Evolutionary conservation across 2,329 filamentous ascomycete genomes (phyloP).

Genomic region (Fusarium cyanostomum): DNA sequence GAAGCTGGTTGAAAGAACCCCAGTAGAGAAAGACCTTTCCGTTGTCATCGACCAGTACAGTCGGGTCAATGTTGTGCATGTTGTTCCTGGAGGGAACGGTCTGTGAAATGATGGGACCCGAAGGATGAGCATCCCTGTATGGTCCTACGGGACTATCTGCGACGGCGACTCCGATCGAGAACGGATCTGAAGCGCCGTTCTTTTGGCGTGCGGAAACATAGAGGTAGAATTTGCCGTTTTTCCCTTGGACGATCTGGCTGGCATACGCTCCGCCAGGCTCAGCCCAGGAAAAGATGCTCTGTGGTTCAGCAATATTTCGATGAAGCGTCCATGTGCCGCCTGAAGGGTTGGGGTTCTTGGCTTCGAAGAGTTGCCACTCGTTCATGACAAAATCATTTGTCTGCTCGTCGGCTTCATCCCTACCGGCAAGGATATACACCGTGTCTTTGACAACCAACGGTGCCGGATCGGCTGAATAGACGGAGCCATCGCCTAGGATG

Average conservation of each 20-base stretch:
- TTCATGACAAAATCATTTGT: slow-evolving; percentile 50
- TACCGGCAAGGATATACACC: slow-evolving; percentile 50
- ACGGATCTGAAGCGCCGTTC: slow-evolving; percentile 44
- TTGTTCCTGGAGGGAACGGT: slow-evolving; percentile 45
- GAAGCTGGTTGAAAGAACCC: slow-evolving; percentile 50
- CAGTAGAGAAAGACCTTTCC: slow-evolving; percentile 51
- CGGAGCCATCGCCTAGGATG: slow-evolving; percentile 49
- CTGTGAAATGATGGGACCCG: slow-evolving; percentile 50
- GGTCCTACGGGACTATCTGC: slow-evolving; percentile 48
- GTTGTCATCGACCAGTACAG: slow-evolving; percentile 50
- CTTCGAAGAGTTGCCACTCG: slow-evolving; percentile 50
- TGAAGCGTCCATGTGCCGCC: slow-evolving; percentile 49
- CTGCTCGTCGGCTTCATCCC: slow-evolving; percentile 44
- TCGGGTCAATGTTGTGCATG: slow-evolving; percentile 54
- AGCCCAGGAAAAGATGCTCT: slow-evolving; percentile 50
- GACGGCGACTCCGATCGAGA: slow-evolving; percentile 52
- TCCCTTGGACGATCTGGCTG: slow-evolving; percentile 48
- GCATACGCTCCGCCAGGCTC: slow-evolving; percentile 48
- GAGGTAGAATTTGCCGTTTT: slow-evolving; percentile 49
- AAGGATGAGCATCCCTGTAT: slow-evolving; percentile 48
- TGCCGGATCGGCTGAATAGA: slow-evolving; percentile 52
- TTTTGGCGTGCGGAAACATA: slow-evolving; percentile 49
- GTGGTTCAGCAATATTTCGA: slow-evolving; percentile 43
- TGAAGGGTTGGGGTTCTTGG: slow-evolving; percentile 42
- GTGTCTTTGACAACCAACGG: slow-evolving; percentile 50